These are phyloP conservation scores for Aspergillus aculeatus DNA, from an alignment of 2,329 filamentous ascomycete species.

Conservation along the genomic window DNA sequence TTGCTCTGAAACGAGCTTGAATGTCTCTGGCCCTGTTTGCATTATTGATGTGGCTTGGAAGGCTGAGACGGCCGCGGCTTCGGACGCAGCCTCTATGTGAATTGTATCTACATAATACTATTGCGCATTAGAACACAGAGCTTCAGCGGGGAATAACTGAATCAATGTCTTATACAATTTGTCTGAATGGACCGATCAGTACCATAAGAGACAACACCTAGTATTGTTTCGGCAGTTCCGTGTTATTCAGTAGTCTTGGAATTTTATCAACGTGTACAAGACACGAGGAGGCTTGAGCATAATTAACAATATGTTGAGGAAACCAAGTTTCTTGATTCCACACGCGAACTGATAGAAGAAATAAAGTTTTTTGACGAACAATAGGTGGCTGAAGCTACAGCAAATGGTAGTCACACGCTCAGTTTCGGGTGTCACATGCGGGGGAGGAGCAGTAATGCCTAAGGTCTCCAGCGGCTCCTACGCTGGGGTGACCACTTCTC, in stretches of 20 bases:
- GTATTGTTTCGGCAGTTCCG: not conserved
- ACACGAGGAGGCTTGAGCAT: too few relatives aligned
- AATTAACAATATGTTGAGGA: too few relatives aligned
- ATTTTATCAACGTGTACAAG: too few relatives aligned
- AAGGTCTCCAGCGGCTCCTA: constrained; percentile 2
- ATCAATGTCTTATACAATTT: not conserved
- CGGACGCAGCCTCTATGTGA: not conserved
- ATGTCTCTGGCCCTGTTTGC: not conserved
- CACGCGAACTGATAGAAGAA: not conserved
- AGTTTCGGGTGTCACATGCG: constrained; percentile 7
- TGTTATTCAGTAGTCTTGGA: too few relatives aligned
- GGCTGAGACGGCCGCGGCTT: not conserved
- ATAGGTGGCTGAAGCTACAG: not conserved
- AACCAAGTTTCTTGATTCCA: not conserved
- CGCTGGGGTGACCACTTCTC: not conserved
- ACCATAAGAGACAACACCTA: not conserved
- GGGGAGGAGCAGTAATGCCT: constrained; percentile 1
- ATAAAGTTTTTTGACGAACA: not conserved
- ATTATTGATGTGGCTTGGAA: not conserved
- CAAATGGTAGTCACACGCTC: not conserved
- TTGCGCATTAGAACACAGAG: too few relatives aligned
- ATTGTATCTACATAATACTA: not conserved
- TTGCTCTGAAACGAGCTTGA: not conserved
- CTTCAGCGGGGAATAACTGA: not conserved
- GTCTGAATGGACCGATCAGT: not conserved